Evolutionary conservation across 306 rosid genomes (phyloP).

Genomic region (Cyamopsis tetragonoloba): DNA sequence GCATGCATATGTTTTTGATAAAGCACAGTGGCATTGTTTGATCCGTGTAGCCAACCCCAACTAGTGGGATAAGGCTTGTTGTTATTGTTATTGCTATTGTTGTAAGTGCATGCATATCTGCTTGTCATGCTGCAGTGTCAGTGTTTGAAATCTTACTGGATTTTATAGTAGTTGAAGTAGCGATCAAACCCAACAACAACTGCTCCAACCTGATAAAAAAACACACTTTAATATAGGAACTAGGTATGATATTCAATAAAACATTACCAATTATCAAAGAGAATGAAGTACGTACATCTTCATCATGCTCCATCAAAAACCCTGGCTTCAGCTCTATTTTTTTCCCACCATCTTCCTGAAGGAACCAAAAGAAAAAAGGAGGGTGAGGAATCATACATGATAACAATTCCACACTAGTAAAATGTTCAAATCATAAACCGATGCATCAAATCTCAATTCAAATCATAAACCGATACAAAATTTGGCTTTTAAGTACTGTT

Average conservation of each 20-base stretch:
- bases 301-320: constrained; percentile 85
- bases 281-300: constrained; percentile 51
- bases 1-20: not conserved
- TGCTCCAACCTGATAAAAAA: constrained; percentile 77
- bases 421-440: not conserved
- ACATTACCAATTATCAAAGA: constrained; percentile 14
- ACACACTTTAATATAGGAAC: constrained; percentile 18
- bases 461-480: not conserved
- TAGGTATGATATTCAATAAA: not conserved
- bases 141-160: constrained; percentile 73
- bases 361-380: not conserved
- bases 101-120: not conserved
- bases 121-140: constrained; percentile 20
- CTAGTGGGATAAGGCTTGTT: no score
- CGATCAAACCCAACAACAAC: constrained; percentile 99
- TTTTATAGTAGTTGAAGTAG: constrained; percentile 90
- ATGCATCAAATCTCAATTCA: not conserved
- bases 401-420: not conserved
- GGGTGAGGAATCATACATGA: not conserved
- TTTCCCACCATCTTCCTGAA: constrained; percentile 86
- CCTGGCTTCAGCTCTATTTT: constrained; percentile 97
- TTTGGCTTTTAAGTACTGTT: not conserved
- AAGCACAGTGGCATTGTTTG: no score
- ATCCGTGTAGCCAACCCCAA: no score
- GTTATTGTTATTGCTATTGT: no score